Conservation (phyloP, 192 early-diverging fungal genomes). For the Nowakowskiella sp. region DNA sequence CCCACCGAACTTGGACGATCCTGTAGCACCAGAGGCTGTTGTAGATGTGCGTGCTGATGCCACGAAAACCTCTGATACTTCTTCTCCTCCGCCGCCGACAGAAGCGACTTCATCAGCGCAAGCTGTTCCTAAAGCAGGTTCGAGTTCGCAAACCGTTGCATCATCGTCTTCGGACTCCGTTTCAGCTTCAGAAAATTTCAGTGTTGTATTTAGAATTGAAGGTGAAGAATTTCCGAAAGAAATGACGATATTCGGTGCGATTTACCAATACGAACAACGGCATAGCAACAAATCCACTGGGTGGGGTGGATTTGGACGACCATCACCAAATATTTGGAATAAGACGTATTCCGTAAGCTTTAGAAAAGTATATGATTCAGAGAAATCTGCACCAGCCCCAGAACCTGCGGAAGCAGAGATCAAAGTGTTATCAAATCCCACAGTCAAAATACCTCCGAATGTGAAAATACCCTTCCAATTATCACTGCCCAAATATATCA, state of each 20-base stretch:
- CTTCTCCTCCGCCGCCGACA: constrained; percentile 7
- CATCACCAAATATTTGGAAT: constrained; percentile 43
- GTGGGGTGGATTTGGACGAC: background rate
- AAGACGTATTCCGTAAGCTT: constrained; percentile 51
- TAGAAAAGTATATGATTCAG: constrained; percentile 37
- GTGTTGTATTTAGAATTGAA: constrained; percentile 51
- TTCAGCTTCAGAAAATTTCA: constrained; percentile 38
- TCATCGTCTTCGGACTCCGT: background rate
- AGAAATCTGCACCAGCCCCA: too few relatives aligned
- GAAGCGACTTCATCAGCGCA: constrained; percentile 4
- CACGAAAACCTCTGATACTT: constrained; percentile 2
- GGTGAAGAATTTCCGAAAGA: constrained; percentile 21
- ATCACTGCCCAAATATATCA: constrained; percentile 5
- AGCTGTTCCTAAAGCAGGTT: constrained; percentile 8
- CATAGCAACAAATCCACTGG: background rate
- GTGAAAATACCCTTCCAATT: constrained; percentile 14
- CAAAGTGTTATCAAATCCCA: background rate
- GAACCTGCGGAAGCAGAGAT: too few relatives aligned
- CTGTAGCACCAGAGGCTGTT: constrained; percentile 13
- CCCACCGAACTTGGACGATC: background rate
- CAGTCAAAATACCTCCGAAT: background rate
- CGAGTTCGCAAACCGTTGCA: constrained; percentile 11
- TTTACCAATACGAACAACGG: constrained; percentile 47
- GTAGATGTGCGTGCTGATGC: constrained; percentile 19
- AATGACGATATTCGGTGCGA: constrained; percentile 60